Conservation (phyloP, 495 filamentous ascomycete species). For the Neurospora sp. region DNA sequence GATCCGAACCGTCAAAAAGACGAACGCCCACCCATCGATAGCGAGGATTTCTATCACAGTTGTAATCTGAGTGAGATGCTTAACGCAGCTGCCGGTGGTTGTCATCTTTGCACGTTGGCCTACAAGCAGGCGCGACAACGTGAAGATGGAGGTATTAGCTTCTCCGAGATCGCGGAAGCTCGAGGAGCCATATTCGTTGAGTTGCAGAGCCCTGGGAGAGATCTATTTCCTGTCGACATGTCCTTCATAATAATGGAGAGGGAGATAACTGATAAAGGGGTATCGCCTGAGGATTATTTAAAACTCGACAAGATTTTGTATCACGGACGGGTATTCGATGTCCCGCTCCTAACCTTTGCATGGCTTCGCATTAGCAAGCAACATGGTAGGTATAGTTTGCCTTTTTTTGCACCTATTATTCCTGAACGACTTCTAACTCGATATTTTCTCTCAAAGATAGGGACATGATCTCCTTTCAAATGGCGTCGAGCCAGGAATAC, state of each 20-base stretch:
- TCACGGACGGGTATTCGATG: not conserved
- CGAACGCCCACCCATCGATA: not conserved
- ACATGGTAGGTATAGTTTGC: not conserved
- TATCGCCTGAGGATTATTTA: not conserved
- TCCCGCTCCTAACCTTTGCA: no score
- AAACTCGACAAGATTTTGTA: not conserved
- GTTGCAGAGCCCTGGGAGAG: not conserved
- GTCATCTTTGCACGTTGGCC: not conserved
- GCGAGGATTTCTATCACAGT: not conserved
- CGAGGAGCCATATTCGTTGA: not conserved
- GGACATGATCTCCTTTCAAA: not conserved
- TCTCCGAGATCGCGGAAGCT: not conserved
- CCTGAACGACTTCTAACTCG: not conserved
- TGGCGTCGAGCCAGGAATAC: not conserved
- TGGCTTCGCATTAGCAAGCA: not conserved
- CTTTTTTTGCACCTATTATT: not conserved
- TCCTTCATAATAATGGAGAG: not conserved
- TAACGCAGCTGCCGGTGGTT: not conserved
- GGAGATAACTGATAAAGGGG: not conserved
- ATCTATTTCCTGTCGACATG: not conserved
- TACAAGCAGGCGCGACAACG: not conserved
- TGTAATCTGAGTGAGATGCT: not conserved
- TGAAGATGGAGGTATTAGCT: not conserved
- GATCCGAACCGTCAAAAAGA: not conserved
- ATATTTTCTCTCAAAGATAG: not conserved